These are phyloP conservation scores for Rosa rugosa DNA, from an alignment of 306 rosid species.

Conservation along the genomic window DNA sequence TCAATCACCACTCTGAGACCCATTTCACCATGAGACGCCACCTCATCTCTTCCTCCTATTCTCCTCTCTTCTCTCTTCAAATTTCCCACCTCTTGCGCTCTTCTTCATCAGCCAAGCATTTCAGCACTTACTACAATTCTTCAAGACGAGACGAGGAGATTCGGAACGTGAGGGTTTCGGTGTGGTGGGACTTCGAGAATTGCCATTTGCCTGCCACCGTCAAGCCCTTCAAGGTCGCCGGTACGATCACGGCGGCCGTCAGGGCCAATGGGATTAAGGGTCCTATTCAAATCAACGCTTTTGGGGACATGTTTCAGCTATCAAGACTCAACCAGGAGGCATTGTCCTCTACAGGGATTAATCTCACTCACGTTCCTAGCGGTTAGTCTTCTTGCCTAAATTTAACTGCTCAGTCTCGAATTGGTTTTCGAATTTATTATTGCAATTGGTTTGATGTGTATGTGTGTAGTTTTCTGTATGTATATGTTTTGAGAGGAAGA, in stretches of 20 bases:
- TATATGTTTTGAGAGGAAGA: neutral
- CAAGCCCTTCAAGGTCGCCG: slow-evolving; percentile 46
- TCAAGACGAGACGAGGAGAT: slow-evolving; percentile 55
- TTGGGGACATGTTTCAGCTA: slow-evolving; percentile 66
- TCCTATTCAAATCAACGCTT: slow-evolving; percentile 71
- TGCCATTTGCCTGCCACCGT: slow-evolving; percentile 50
- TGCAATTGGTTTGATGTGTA: neutral
- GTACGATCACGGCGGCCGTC: slow-evolving; percentile 53
- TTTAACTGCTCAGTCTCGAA: neutral
- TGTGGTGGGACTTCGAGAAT: slow-evolving; percentile 97
- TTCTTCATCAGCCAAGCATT: slow-evolving; percentile 10
- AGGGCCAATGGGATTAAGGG: slow-evolving; percentile 83
- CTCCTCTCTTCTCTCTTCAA: slow-evolving; percentile 28
- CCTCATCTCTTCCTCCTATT: slow-evolving; percentile 10
- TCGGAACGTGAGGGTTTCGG: slow-evolving; percentile 66
- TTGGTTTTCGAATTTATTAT: neutral
- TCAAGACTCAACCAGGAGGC: slow-evolving; percentile 64
- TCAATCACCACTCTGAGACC: neutral
- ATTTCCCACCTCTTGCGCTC: slow-evolving; percentile 35
- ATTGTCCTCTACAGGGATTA: slow-evolving; percentile 68
- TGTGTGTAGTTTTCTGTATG: neutral
- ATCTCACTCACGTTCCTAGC: slow-evolving; percentile 60
- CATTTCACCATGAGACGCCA: slow-evolving; percentile 27
- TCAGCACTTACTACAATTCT: slow-evolving; percentile 5
- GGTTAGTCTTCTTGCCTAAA: slow-evolving; percentile 32